Evolutionary conservation across 192 early-diverging fungal genomes (phyloP), one percentile per base, ranked within the genome.

Genomic region (Umbelopsis sp.): DNA sequence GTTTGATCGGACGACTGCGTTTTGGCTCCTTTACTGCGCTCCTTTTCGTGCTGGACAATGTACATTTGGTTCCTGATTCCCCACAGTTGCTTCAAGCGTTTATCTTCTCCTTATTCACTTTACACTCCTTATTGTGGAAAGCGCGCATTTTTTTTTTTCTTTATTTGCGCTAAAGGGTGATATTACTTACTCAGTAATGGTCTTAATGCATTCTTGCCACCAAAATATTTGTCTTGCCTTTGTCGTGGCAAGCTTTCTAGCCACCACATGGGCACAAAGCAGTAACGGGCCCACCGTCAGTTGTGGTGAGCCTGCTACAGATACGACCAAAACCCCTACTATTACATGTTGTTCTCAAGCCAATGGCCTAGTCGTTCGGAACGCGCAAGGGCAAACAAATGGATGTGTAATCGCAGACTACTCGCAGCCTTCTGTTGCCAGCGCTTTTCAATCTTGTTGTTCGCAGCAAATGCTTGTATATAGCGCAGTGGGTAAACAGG

Each of bases 11-110:
- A 49, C 18, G 48, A 49, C 48, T 49, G 48, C 48, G 48, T 49
- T 49, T 18, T 33, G 30, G 23, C 53, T 58, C 53, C 55, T 61
- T 61, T 61, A 61, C 55, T 61, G 55, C 55, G 27, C 55, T 61
- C 55, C 55, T 61, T 61, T 61, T 27, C 18, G 4, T 27, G 21
- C 27, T 61, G 12, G 30, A 25, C 13, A 58, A 30, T 30, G 18
- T 15, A 16, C 3, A 58, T 58, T 15, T 49, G 48, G 48, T 49
- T 21, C 48, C 30, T 30, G 15, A 49, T 49, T 49, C 20, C 4
- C 55, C 55, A 61, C 55, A 61, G 18, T 49, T 21, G 20, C 27
- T 33, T 18, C 33, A n/a, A 25, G 25, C 18, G 27, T 25, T 61
- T 37, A 13, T 61, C 55, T 15, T 30, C 55, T 61, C 30, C 55